Evolutionary conservation across 352 stramenopile species (phyloP), one percentile per base, ranked within the genome.

Genomic region (Globisporangium nunn): DNA sequence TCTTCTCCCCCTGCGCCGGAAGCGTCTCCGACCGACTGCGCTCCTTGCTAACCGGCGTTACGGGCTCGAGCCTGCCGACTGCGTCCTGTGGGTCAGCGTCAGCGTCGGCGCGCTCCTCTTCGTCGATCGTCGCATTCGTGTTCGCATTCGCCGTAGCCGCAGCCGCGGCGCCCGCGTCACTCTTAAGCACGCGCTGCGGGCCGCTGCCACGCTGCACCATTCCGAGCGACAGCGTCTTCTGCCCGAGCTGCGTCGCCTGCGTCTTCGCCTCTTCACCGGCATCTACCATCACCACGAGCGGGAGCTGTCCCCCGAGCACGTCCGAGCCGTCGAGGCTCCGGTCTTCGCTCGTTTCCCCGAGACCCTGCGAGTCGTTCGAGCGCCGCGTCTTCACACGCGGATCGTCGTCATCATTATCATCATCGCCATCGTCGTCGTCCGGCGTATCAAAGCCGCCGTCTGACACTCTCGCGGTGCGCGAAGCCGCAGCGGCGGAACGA

Each of bases 201-300:
- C 67, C 58, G 11, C 43, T 31, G 8, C 46, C 31, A 15, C 44
- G 59, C 10, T 52, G 51, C 28, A 72, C 58, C 28, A 60, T 44
- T 14, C 66, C 69, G 43, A 78, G 73, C 44, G 67, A 75, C 47
- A 71, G 54, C 47, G 59, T 71, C 39, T 61, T 66, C 17, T 58
- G 61, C 14, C 54, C 52, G n/a, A 56, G 69, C 48, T 59, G 50
- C 10, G 41, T 28, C 58, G 14, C 23, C 50, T 35, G 63, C 55
- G 17, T 39, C 50, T 52, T 70, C 64, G 23, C 7, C 8, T 48
- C n/a, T n/a, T 49, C 44, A 17, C 8, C 15, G 15, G 41, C 41
- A 18, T 47, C 41, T 3, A 47, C n/a, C n/a, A 7, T 18, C 7
- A 7, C 44, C 7, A 15, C 44, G 23, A 49, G 23, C n/a, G 43